Evolutionary conservation across 164 flowering plant genomes (phyloP).

Genomic region (Chloranthus sessilifolius): DNA sequence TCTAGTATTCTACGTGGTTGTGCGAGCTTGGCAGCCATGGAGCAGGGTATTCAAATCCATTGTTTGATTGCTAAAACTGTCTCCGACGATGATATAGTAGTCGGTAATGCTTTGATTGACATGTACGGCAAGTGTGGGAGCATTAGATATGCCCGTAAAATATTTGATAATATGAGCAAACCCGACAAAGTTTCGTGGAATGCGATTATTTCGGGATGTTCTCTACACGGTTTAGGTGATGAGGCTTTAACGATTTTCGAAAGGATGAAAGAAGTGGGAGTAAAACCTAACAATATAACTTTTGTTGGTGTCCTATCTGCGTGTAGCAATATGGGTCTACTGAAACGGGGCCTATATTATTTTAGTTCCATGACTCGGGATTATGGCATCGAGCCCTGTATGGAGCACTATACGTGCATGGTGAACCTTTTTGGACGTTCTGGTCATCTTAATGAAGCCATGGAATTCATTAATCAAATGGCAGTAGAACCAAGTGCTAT

Average conservation of each 20-base stretch:
- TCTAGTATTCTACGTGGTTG: slow-evolving; percentile 77
- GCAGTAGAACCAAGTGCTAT: slow-evolving; percentile 72
- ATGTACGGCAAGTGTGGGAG: slow-evolving; percentile 95
- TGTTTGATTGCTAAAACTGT: slow-evolving; percentile 44
- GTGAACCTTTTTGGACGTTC: slow-evolving; percentile 74
- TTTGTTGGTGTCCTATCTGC: slow-evolving; percentile 84
- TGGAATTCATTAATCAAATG: slow-evolving; percentile 59
- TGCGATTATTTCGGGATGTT: slow-evolving; percentile 76
- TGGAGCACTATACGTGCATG: slow-evolving; percentile 91
- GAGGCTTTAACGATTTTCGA: slow-evolving; percentile 60
- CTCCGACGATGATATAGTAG: slow-evolving; percentile 37
- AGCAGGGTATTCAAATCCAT: slow-evolving; percentile 72
- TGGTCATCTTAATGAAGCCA: slow-evolving; percentile 62
- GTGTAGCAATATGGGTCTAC: slow-evolving; percentile 69
- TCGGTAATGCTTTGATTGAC: slow-evolving; percentile 68
- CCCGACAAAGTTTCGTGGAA: slow-evolving; percentile 78
- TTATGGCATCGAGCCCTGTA: slow-evolving; percentile 63
- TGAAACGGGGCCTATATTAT: slow-evolving; percentile 54
- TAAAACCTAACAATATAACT: slow-evolving; percentile 58
- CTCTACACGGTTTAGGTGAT: slow-evolving; percentile 69
- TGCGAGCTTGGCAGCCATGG: slow-evolving; percentile 64
- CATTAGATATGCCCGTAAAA: slow-evolving; percentile 53
- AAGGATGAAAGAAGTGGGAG: slow-evolving; percentile 40
- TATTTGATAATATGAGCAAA: slow-evolving; percentile 45
- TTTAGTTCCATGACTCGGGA: slow-evolving; percentile 55